A percentile compares a stretch with the other conserved stretches of the same genome.
These are phyloP conservation scores for Sporothrix pallida DNA, from an alignment of 2,329 filamentous ascomycete species.

Conservation along the genomic window DNA sequence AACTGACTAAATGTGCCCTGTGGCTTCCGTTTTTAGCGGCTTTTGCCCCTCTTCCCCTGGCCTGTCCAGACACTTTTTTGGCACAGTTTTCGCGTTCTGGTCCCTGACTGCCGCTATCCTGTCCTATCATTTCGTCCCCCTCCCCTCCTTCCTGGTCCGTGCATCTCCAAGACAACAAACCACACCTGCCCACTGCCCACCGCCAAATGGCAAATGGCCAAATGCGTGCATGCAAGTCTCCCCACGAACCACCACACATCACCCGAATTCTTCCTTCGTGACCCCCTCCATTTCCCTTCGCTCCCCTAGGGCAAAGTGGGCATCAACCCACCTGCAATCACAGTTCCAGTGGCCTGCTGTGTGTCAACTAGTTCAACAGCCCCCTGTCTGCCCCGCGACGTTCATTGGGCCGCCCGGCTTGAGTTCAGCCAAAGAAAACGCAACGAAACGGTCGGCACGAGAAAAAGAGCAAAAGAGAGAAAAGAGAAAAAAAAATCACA, in stretches of 20 bases:
- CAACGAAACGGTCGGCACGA: conserved; percentile 25
- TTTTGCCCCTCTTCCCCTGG: conserved; percentile 19
- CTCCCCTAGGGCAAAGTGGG: conserved; percentile 23
- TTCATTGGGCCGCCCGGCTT: conserved; percentile 23
- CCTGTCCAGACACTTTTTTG: not conserved
- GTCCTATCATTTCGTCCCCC: not conserved
- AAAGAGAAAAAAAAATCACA: not conserved
- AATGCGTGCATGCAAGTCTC: conserved; percentile 17
- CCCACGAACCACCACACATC: conserved; percentile 36
- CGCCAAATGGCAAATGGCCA: conserved; percentile 11
- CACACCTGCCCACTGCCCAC: not conserved
- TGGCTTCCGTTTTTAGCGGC: not conserved
- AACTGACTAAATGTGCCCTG: not conserved
- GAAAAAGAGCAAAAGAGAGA: not conserved
- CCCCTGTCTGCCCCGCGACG: conserved; percentile 27
- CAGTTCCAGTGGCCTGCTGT: conserved; percentile 6
- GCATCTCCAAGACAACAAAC: conserved; percentile 40
- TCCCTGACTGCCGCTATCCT: not conserved
- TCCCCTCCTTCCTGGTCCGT: conserved; percentile 36
- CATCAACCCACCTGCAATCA: conserved; percentile 26
- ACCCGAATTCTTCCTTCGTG: conserved; percentile 34
- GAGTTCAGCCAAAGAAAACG: conserved; percentile 25
- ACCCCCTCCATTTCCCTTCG: conserved; percentile 20
- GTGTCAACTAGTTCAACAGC: not conserved
- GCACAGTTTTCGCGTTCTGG: not conserved